Conservation (phyloP, 768 basidiomycete genomes). For the Termitomyces sp. region DNA sequence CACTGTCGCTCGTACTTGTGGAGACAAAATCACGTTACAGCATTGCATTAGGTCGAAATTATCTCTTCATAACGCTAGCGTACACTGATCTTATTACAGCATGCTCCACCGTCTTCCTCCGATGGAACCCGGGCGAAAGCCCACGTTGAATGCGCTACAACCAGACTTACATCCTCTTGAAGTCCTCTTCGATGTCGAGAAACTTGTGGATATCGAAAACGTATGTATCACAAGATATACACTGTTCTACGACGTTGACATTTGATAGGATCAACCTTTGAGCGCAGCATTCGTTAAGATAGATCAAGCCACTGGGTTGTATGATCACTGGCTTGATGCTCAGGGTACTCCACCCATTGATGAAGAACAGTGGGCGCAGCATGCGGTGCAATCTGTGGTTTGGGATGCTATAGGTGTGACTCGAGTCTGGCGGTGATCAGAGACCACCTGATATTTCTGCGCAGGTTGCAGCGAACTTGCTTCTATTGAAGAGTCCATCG, state of each 20-base stretch:
- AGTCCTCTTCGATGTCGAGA: conserved; percentile 69
- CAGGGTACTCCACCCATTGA: conserved; percentile 44
- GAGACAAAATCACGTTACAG: conserved; percentile 68
- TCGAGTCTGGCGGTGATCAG: neutral
- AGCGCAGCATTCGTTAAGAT: conserved; percentile 65
- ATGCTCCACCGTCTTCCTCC: conserved; percentile 68
- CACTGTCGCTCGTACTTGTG: conserved; percentile 64
- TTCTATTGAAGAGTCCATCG: conserved; percentile 60
- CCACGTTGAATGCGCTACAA: conserved; percentile 66
- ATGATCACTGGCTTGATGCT: conserved; percentile 66
- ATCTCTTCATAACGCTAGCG: neutral
- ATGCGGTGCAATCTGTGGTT: conserved; percentile 66
- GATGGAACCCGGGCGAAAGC: conserved; percentile 37
- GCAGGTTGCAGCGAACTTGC: conserved; percentile 66
- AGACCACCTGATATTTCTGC: neutral
- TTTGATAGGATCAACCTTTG: conserved; percentile 60
- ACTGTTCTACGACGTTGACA: neutral
- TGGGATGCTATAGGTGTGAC: conserved; percentile 64
- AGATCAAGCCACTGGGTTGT: conserved; percentile 57
- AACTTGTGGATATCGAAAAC: conserved; percentile 62
- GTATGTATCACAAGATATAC: conserved; percentile 27
- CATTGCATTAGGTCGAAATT: conserved; percentile 65
- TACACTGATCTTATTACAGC: conserved; percentile 28
- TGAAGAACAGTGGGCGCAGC: conserved; percentile 63
- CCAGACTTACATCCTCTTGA: conserved; percentile 72